phyloP scores from a whole-genome alignment of 129 eudicot species.

The Glebionis coronaria region DNA sequence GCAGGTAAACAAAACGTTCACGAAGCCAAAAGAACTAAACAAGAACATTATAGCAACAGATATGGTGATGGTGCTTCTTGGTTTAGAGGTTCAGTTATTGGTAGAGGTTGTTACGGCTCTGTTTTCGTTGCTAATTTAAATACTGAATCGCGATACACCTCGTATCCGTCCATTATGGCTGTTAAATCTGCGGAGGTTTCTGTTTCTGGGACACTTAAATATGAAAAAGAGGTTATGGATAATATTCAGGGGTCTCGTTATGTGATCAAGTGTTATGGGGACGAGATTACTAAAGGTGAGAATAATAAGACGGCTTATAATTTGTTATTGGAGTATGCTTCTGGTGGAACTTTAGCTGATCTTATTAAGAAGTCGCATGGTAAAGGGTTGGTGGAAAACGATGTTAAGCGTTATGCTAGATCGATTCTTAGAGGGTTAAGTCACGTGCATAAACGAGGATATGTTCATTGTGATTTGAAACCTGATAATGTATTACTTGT shows the following conservation, averaged over 20 bases:
- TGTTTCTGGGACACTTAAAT: conserved; percentile 60
- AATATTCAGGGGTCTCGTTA: conserved; percentile 43
- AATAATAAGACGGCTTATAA: conserved; percentile 60
- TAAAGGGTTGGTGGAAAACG: conserved; percentile 47
- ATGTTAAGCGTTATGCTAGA: conserved; percentile 41
- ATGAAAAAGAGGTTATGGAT: conserved; percentile 59
- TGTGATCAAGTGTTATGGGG: conserved; percentile 62
- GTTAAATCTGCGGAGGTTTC: conserved; percentile 61
- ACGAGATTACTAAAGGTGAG: conserved; percentile 51
- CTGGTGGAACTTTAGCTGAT: conserved; percentile 74
- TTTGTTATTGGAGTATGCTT: conserved; percentile 69
- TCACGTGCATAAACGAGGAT: conserved; percentile 55
- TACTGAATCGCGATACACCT: conserved; percentile 22
- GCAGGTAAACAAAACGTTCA: background rate
- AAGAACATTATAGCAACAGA: conserved; percentile 11
- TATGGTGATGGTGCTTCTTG: conserved; percentile 38
- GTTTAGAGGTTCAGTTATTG: conserved; percentile 34
- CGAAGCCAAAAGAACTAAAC: conserved; percentile 27
- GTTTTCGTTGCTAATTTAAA: conserved; percentile 28
- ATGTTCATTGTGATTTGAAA: conserved; percentile 82
- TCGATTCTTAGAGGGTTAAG: conserved; percentile 52
- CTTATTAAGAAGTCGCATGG: conserved; percentile 41
- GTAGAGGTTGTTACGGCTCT: conserved; percentile 27
- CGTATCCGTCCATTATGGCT: conserved; percentile 30
- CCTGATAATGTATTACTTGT: conserved; percentile 67